Evolutionary conservation across 2,329 filamentous ascomycete genomes (phyloP), one percentile per base, ranked within the genome.

Genomic region (Diaporthe sp.): DNA sequence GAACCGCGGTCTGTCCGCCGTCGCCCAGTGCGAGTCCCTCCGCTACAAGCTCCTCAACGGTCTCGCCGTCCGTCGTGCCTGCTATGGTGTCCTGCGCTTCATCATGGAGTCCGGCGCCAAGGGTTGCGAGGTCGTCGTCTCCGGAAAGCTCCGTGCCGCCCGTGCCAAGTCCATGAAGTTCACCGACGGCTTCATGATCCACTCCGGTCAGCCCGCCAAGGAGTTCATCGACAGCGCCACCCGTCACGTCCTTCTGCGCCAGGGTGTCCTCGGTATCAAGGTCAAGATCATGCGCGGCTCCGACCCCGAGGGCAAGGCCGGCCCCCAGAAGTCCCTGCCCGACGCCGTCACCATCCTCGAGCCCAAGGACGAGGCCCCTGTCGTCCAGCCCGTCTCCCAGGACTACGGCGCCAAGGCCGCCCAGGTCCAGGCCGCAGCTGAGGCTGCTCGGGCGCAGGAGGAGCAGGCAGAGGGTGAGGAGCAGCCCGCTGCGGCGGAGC

Each of bases 161-260:
- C 95, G 97, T 91, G 97, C 97, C 89, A 99, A 99, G 95, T 95
- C 92, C 90, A 99, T 99, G 97, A 99, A 99, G 94, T 99, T 99
- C 94, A 99, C 97, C 88, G 96, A 99, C 88, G 97, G 97, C 87
- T 99, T 99, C 95, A 99, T 99, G 97, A 99, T 99, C 90, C 97
- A 99, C 95, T 99, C 97, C 84, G 97, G 97, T 89, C 97, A 99
- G 88, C 97, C 97, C 85, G 97, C 96, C 85, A 96, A 97, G 90
- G 97, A 99, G 90, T 99, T 99, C 91, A 99, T 99, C 87, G 97
- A 99, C 92, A 92, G 89, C 84, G 97, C 97, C 82, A 98, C 97
- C 84, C 97, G 97, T 83, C 97, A 99, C 95, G 97, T 99, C 83
- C 95, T 99, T 81, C 96, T 99, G 88, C 95, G 97, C 89, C 97